phyloP scores from a whole-genome alignment of 2,329 filamentous ascomycete genomes.

The Ascochyta viciae-villosae region DNA sequence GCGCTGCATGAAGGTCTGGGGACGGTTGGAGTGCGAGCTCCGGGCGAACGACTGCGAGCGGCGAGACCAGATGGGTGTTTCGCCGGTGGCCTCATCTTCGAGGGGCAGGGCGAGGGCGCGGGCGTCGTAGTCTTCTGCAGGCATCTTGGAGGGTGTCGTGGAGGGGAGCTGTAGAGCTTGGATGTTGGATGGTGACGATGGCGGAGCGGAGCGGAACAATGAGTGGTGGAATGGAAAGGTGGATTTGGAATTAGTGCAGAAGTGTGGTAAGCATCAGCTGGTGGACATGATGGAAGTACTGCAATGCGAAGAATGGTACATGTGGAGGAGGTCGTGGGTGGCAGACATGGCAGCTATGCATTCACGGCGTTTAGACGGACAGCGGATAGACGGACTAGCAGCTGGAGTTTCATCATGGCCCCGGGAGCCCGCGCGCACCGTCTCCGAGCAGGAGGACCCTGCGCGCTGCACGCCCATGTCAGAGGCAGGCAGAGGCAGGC shows the following conservation, averaged over 20 bases:
- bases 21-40: constrained; percentile 47
- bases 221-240: not conserved
- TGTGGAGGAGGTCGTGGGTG: not conserved
- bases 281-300: not conserved
- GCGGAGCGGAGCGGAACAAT: constrained; percentile 25
- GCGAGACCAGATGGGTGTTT: constrained; percentile 61
- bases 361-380: constrained; percentile 9
- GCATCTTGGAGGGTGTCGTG: constrained; percentile 39
- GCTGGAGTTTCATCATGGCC: constrained; percentile 28
- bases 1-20: constrained; percentile 46
- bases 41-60: constrained; percentile 48
- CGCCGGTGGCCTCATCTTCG: constrained; percentile 56
- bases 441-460: not conserved
- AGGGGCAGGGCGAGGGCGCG: constrained; percentile 62
- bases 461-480: not conserved
- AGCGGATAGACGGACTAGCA: constrained; percentile 8
- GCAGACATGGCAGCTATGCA: not conserved
- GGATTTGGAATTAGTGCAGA: not conserved
- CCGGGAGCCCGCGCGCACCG: constrained; percentile 9
- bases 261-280: not conserved
- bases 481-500: not conserved
- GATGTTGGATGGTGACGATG: constrained; percentile 14
- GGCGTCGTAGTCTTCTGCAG: constrained; percentile 57
- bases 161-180: not conserved
- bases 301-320: not conserved